Base-by-base conservation (phyloP, 371 early-diverging fungal genomes). In the Funneliformis caledonium region DNA sequence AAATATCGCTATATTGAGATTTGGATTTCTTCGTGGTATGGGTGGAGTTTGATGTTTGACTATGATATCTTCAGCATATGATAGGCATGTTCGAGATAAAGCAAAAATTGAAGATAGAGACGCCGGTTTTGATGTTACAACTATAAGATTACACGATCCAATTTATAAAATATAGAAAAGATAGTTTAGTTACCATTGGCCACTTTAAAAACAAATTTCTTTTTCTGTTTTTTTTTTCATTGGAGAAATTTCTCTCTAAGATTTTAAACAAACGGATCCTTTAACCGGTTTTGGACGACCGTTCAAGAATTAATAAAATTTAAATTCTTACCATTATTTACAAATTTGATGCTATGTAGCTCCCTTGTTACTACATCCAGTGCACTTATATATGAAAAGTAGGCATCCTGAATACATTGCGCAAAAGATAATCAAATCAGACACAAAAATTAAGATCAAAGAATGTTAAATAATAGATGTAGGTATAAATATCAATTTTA, bases 361-460 rank as follows among this genome's bases (percentile, higher is more conserved):
- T 78, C 79, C 43, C 69, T 78, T 11, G 79, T 26, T 37, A 69
- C 68, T 19, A 78, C 10, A n/a, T 78, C 68, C 22, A 78, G 79
- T 78, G 70, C 70, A 78, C 64, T 69, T 62, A 78, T 69, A 78
- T 78, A 78, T 50, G 79, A 48, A 50, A 78, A 78, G 59, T 78
- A 78, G 68, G 79, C 79, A 78, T 78, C 79, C 79, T 78, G 47
- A 59, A 7, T 50, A 26, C 19, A 67, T 52, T 31, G 9, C 5
- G 14, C 12, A 33, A 31, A 37, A 3, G 37, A 37, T 37, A 37
- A 37, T 37, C 37, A 37, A 16, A 78, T 68, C 0, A 50, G 33
- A 48, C 64, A 64, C 9, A 33, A 22, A 22, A 16, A 31, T 22
- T 45, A 22, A 52, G 45, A 22, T 11, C 47, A 37, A 61, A 43